phyloP scores from a whole-genome alignment of 2,329 filamentous ascomycete genomes.

The Dothiorella sarmentorum region DNA sequence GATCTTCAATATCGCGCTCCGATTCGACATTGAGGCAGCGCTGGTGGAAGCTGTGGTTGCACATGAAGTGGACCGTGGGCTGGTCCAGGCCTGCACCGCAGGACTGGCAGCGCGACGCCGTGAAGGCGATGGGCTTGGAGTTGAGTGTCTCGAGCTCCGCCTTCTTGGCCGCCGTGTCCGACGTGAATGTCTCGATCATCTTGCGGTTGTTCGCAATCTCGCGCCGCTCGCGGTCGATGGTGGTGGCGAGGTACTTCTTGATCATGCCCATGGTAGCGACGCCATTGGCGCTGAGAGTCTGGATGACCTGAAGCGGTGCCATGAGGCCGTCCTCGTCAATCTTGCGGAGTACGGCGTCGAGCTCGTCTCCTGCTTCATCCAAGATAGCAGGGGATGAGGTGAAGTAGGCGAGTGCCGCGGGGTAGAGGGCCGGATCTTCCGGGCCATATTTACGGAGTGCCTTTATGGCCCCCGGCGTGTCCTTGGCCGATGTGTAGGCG shows the following conservation, averaged over 20 bases:
- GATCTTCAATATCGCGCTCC: slow-evolving; percentile 56
- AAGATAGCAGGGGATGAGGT: slow-evolving; percentile 79
- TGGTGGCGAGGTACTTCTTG: slow-evolving; percentile 84
- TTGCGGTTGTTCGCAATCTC: slow-evolving; percentile 82
- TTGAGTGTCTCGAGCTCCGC: slow-evolving; percentile 73
- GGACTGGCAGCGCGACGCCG: slow-evolving; percentile 80
- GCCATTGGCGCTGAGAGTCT: slow-evolving; percentile 73
- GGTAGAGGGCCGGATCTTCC: slow-evolving; percentile 86
- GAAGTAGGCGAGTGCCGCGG: slow-evolving; percentile 88
- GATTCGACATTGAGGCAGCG: slow-evolving; percentile 67
- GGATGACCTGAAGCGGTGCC: slow-evolving; percentile 94
- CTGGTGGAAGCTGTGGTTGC: slow-evolving; percentile 96
- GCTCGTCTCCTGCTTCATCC: slow-evolving; percentile 80
- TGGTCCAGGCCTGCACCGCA: slow-evolving; percentile 78
- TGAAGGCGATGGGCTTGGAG: slow-evolving; percentile 81
- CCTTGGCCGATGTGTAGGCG: slow-evolving; percentile 87
- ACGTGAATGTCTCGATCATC: slow-evolving; percentile 77
- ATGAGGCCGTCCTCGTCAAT: slow-evolving; percentile 90
- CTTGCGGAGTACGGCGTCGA: slow-evolving; percentile 73
- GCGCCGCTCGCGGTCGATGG: slow-evolving; percentile 81
- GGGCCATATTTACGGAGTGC: slow-evolving; percentile 88
- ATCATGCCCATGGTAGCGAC: slow-evolving; percentile 98
- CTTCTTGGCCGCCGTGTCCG: slow-evolving; percentile 77
- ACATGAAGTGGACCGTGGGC: slow-evolving; percentile 91
- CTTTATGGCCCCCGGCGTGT: slow-evolving; percentile 85